Conservation (phyloP, 2,329 filamentous ascomycete genomes). For the Lasiodiplodia theobromae region DNA sequence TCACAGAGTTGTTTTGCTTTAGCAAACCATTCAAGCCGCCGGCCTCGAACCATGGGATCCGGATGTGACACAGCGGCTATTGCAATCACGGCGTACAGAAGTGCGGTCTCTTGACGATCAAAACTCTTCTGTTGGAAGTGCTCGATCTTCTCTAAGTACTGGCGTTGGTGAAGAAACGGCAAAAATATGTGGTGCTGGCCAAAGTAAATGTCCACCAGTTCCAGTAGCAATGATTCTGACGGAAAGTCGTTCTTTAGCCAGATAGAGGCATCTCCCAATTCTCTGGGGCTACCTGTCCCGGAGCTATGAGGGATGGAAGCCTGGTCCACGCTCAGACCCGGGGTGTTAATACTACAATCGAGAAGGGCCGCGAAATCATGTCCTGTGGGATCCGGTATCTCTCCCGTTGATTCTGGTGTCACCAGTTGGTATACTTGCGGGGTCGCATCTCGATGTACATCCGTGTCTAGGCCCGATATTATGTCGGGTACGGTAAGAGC, state of each 20-base stretch:
- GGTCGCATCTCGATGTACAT: background rate
- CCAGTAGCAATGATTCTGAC: background rate
- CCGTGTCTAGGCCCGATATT: background rate
- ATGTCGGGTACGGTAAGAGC: background rate
- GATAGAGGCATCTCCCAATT: background rate
- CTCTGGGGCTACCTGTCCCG: background rate
- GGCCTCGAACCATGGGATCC: constrained; percentile 35
- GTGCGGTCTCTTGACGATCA: constrained; percentile 31
- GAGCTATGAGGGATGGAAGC: background rate
- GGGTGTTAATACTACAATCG: background rate
- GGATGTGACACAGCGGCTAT: constrained; percentile 38
- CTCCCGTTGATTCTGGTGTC: background rate
- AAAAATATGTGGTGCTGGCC: constrained; percentile 24
- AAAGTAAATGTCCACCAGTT: constrained; percentile 11
- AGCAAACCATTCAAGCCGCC: constrained; percentile 39
- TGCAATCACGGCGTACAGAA: constrained; percentile 40
- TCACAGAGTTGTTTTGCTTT: constrained; percentile 42
- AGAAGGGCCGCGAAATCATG: background rate
- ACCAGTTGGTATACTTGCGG: background rate
- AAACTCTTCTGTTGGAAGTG: constrained; percentile 34
- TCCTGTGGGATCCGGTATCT: background rate
- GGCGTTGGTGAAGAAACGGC: constrained; percentile 41
- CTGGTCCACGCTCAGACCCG: background rate
- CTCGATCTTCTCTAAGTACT: constrained; percentile 34
- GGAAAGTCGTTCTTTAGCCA: background rate